Base-by-base conservation (phyloP, 1,284 basidiomycete species). In the Bondarzewia mesenterica region DNA sequence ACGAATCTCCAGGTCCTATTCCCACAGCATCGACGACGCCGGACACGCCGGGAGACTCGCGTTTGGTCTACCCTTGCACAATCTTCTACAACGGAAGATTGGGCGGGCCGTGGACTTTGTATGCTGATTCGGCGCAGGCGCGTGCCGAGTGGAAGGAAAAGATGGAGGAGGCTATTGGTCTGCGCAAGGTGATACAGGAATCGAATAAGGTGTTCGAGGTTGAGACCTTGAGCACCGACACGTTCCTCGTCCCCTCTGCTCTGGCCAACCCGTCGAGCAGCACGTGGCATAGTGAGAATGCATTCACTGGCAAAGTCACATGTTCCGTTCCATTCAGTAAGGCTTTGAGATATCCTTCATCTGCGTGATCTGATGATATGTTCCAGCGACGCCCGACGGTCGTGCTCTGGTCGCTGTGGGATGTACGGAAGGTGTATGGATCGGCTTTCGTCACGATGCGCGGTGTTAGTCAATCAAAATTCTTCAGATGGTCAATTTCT, bases 351-450 rank as follows among this genome's bases (percentile, higher is more conserved):
- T n/a, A 20, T 15, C 20, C 20, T 46, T 5, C 29, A 41, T 10
- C 44, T 35, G 42, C 4, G n/a, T 42, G 40, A 6, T 3, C 15
- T 46, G 52, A 25, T 26, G n/a, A 5, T 42, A 23, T 27, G 25
- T 32, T 4, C 5, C 52, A 90, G 88, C 76, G 47, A 92, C 92
- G 2, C 73, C 80, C 5, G 92, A 97, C 62, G 83, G 88, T 4
- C 80, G 91, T 39, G 78, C 80, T 2, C 73, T 98, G 15, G 85
- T 97, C 16, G 93, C 94, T 0, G 85, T 97, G 55, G 94, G 94
- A 18, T 96, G 93, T 64, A 85, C 89, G 0, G 92, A 97, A 60
- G 95, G 95, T 32, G 90, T 98, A 2, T 98, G 93, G 91, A 95
- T 98, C 54, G 95, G 94, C 0, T 85, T 96, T 64, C 78, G 90